Conservation (phyloP, 495 filamentous ascomycete genomes). For the Penicillium lagena region DNA sequence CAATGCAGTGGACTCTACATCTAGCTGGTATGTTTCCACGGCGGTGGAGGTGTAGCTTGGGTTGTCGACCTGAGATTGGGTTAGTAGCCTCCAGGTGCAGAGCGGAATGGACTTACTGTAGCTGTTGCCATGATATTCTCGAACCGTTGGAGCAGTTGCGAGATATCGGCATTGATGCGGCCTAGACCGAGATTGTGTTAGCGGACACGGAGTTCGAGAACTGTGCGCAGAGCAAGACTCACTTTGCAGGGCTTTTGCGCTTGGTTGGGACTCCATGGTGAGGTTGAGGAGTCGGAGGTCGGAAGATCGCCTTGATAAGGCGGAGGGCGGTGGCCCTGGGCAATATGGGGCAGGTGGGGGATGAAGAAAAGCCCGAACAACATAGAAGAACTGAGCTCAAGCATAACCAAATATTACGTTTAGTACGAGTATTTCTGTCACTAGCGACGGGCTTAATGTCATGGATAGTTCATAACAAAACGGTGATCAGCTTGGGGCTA, state of each 20-base stretch:
- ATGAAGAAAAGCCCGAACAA: too few relatives aligned
- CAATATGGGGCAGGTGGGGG: too few relatives aligned
- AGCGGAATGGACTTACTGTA: conserved; percentile 30
- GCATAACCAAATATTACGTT: too few relatives aligned
- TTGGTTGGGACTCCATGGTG: conserved; percentile 33
- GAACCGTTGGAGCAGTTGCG: conserved; percentile 53
- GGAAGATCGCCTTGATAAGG: background rate
- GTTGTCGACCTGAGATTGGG: conserved; percentile 25
- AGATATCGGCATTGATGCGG: conserved; percentile 47
- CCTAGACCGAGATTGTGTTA: conserved; percentile 26
- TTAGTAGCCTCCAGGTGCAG: background rate
- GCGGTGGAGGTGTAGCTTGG: conserved; percentile 41
- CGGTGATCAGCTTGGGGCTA: too few relatives aligned
- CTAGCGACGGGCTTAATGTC: too few relatives aligned
- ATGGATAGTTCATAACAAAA: too few relatives aligned
- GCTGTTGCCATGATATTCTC: conserved; percentile 55
- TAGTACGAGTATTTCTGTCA: too few relatives aligned
- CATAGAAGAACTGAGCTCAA: too few relatives aligned
- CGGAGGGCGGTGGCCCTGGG: conserved; percentile 2
- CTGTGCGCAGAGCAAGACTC: background rate
- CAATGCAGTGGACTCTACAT: conserved; percentile 57
- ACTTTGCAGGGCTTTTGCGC: conserved; percentile 35
- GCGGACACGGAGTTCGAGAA: background rate
- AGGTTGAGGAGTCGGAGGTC: background rate
- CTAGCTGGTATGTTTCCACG: conserved; percentile 54